Evolutionary conservation across 352 stramenopile species (phyloP).

Genomic region (Phytophthora syringae): DNA sequence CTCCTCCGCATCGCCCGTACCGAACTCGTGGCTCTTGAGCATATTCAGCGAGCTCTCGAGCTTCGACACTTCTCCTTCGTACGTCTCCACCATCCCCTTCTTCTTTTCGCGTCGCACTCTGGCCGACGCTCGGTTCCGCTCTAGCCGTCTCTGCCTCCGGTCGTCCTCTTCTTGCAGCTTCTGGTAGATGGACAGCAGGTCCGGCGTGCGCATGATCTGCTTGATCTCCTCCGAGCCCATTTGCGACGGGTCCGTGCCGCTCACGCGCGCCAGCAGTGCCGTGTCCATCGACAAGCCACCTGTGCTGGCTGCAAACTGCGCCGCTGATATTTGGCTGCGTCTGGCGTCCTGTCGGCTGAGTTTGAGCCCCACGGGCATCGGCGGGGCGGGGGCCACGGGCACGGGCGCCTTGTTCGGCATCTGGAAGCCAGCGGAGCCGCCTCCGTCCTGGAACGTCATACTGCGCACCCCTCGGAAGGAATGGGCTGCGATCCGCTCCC

Average conservation of each 20-base stretch:
- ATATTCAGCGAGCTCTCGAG: slow-evolving; percentile 86
- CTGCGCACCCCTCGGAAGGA: slow-evolving; percentile 64
- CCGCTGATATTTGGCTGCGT: slow-evolving; percentile 65
- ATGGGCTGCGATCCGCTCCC: slow-evolving; percentile 30
- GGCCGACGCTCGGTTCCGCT: slow-evolving; percentile 83
- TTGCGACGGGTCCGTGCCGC: slow-evolving; percentile 74
- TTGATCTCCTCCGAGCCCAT: slow-evolving; percentile 88
- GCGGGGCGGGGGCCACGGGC: background rate
- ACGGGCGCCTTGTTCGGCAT: slow-evolving; percentile 34
- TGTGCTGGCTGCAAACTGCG: slow-evolving; percentile 84
- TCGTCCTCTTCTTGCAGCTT: slow-evolving; percentile 90
- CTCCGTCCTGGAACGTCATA: slow-evolving; percentile 69
- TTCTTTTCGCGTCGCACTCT: slow-evolving; percentile 88
- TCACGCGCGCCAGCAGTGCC: slow-evolving; percentile 79
- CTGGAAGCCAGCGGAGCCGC: slow-evolving; percentile 14
- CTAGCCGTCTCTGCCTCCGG: slow-evolving; percentile 71
- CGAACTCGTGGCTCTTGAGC: slow-evolving; percentile 80
- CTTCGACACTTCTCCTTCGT: slow-evolving; percentile 87
- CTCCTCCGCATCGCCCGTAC: slow-evolving; percentile 66
- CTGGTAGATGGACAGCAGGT: slow-evolving; percentile 89
- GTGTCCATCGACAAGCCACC: slow-evolving; percentile 83
- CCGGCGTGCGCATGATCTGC: slow-evolving; percentile 86
- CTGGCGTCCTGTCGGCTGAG: slow-evolving; percentile 46
- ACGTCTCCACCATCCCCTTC: slow-evolving; percentile 89
- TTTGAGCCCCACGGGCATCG: slow-evolving; percentile 26